Conservation (phyloP, 306 rosid species). For the Cicer bijugum region DNA sequence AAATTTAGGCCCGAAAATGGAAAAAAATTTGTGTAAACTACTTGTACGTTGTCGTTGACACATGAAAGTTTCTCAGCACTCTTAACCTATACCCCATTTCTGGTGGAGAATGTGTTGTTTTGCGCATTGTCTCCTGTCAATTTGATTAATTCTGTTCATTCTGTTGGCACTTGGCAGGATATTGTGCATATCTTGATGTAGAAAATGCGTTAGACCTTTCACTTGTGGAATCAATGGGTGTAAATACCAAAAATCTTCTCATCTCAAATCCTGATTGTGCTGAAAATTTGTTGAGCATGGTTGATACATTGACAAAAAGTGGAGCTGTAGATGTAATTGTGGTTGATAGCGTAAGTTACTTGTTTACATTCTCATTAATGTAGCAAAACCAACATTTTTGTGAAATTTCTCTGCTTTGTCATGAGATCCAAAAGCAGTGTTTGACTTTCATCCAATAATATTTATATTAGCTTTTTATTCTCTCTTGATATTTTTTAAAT, state of each 20-base stretch:
- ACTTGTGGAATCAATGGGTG: constrained; percentile 83
- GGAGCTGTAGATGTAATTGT: constrained; percentile 88
- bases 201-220: constrained; percentile 82
- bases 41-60: background rate
- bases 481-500: background rate
- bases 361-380: constrained; percentile 3
- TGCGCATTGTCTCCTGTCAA: constrained; percentile 27
- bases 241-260: constrained; percentile 74
- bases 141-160: constrained; percentile 32
- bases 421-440: constrained; percentile 19
- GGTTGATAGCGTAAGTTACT: constrained; percentile 82
- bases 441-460: constrained; percentile 2
- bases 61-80: constrained; percentile 11
- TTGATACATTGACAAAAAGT: constrained; percentile 77
- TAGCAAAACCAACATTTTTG: constrained; percentile 23
- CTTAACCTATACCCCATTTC: constrained; percentile 20
- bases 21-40: constrained; percentile 14
- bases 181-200: constrained; percentile 87
- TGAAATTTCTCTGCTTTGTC: constrained; percentile 5
- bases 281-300: constrained; percentile 77
- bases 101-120: background rate
- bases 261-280: constrained; percentile 73
- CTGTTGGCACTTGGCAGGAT: constrained; percentile 70
- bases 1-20: background rate
- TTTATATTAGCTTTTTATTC: background rate